Conservation (phyloP, 2,329 filamentous ascomycete species). For the Eutypella sp. region DNA sequence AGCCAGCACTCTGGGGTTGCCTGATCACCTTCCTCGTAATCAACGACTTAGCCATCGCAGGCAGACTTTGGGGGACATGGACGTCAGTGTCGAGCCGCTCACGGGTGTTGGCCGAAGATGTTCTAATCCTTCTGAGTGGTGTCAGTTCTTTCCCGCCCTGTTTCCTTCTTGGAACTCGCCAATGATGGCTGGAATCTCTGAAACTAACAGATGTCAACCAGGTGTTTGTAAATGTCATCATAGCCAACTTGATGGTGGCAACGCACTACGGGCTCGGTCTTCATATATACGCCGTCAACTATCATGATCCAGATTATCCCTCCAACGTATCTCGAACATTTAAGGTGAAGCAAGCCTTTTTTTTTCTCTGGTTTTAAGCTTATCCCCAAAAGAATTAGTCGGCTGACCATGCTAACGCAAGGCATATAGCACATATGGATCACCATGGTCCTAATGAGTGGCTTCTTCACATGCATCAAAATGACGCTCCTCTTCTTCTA, state of each 20-base stretch:
- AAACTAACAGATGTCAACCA: slow-evolving; percentile 5
- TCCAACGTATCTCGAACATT: slow-evolving; percentile 19
- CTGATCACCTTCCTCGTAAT: slow-evolving; percentile 17
- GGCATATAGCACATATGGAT: slow-evolving; percentile 20
- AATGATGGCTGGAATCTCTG: background rate
- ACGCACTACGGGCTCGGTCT: slow-evolving; percentile 21
- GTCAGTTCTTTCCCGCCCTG: slow-evolving; percentile 16
- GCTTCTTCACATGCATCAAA: slow-evolving; percentile 20
- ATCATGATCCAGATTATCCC: slow-evolving; percentile 14
- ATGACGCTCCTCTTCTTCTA: slow-evolving; percentile 24
- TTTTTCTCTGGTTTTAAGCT: background rate
- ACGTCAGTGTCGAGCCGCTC: slow-evolving; percentile 11
- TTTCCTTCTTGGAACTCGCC: background rate
- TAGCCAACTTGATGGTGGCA: slow-evolving; percentile 21
- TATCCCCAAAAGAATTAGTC: background rate
- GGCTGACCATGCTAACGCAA: slow-evolving; percentile 4
- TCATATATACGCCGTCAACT: slow-evolving; percentile 15
- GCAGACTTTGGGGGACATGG: slow-evolving; percentile 20
- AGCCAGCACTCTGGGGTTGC: slow-evolving; percentile 18
- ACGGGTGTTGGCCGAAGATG: slow-evolving; percentile 15
- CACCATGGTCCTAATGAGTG: slow-evolving; percentile 22
- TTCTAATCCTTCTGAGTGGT: slow-evolving; percentile 17
- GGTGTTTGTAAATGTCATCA: slow-evolving; percentile 19
- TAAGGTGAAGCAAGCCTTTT: slow-evolving; percentile 9
- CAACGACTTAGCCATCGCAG: slow-evolving; percentile 14